phyloP scores from a whole-genome alignment of 768 basidiomycete genomes.

The Scleroderma citrinum region DNA sequence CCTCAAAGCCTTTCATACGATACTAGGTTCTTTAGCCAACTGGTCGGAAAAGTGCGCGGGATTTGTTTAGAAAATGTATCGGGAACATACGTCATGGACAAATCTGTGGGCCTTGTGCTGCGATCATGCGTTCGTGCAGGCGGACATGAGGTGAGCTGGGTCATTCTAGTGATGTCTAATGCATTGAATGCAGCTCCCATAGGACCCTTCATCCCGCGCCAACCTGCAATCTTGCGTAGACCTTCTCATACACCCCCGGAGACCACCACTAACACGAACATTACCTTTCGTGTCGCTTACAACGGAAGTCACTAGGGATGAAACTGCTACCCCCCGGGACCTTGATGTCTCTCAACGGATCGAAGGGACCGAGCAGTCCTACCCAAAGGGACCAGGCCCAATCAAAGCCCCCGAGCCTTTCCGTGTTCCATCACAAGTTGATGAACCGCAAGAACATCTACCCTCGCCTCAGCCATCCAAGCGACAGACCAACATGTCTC shows the following conservation, averaged over 20 bases:
- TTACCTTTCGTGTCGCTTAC: slow-evolving; percentile 57
- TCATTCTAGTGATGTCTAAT: background rate
- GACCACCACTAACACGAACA: slow-evolving; percentile 68
- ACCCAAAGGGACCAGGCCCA: background rate
- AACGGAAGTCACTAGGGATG: slow-evolving; percentile 61
- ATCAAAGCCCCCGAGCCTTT: background rate
- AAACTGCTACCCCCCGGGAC: slow-evolving; percentile 39
- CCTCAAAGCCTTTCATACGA: slow-evolving; percentile 52
- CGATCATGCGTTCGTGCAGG: slow-evolving; percentile 28
- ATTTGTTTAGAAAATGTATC: slow-evolving; percentile 44
- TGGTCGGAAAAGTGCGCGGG: slow-evolving; percentile 42
- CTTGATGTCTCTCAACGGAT: slow-evolving; percentile 31
- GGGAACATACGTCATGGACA: slow-evolving; percentile 57
- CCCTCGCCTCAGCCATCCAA: background rate
- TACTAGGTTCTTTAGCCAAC: slow-evolving; percentile 38
- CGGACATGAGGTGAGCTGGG: slow-evolving; percentile 24
- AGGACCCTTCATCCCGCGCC: slow-evolving; percentile 13
- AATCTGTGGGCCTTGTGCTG: slow-evolving; percentile 52
- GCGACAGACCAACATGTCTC: background rate
- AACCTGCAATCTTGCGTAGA: slow-evolving; percentile 41
- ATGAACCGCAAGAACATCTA: background rate
- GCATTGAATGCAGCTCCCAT: background rate
- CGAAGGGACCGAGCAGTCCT: slow-evolving; percentile 1
- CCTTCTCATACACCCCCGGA: slow-evolving; percentile 68
- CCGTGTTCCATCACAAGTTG: background rate